Base-by-base conservation (phyloP, 805 yeast genomes). In the Candida incommunis region DNA sequence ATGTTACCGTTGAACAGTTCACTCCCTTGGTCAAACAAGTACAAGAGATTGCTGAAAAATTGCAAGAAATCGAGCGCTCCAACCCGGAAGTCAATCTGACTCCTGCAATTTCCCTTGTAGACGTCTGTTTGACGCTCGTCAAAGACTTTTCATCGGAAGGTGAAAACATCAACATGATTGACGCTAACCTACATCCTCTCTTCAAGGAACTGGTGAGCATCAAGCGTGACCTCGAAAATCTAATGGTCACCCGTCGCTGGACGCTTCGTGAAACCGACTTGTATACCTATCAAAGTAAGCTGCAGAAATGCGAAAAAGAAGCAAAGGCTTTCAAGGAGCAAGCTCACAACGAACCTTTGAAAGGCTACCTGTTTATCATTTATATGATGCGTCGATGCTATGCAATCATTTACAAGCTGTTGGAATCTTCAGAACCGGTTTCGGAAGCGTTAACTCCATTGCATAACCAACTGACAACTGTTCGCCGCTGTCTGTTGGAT, bases 221-320 rank as follows among this genome's bases (percentile, higher is more conserved):
- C 53, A 84, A 86, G 60, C 70, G 76, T 22, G 79, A 80, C 18
- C 70, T 92, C 49, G 95, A 85, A 54, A 85, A 84, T 52, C 67
- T 92, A 50, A 70, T 90, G 54, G 77, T 92, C 41, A 92, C 98
- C 2, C 79, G 96, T 63, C 75, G 98, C 61, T 92, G 99, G 99
- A 90, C 97, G 2, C 69, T 92, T 66, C 76, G 99, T 57, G 95
- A 88, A 57, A 92, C 98, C 0, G 99, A 92, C 64, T 70, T 92
- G 49, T 92, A 82, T 65, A 71, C 73, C 42, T 88, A 83, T 60
- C 95, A 87, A 63, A 77, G 80, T 56, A 70, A 71, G 50, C 68
- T 92, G 50, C 79, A 76, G 55, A 73, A 69, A 46, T 13, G 37
- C 37, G 37, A 31, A n/a, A 31, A 31, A n/a, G 37, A 31, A n/a